Percentiles rank a stretch among this genome's conserved stretches.
These are phyloP conservation scores for Eimeria necatrix DNA, from an alignment of 169 alveolate genomes.

Conservation along the genomic window DNA sequence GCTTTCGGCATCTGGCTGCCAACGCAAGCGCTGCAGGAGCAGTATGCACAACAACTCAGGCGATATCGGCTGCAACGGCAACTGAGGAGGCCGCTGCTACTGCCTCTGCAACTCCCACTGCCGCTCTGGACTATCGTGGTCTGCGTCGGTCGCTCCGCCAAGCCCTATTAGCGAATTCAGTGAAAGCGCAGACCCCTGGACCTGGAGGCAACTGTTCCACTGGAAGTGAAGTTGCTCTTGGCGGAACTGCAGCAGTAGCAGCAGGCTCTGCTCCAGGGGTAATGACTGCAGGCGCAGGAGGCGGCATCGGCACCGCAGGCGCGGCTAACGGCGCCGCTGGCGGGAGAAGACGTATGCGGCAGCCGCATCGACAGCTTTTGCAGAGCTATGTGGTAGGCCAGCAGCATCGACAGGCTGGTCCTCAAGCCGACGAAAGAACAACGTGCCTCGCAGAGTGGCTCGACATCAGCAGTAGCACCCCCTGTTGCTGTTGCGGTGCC, in stretches of 20 bases:
- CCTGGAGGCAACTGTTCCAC: constrained; percentile 13
- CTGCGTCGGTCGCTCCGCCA: constrained; percentile 74
- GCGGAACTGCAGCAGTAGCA: constrained; percentile 8
- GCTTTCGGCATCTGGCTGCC: constrained; percentile 54
- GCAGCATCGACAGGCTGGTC: constrained; percentile 63
- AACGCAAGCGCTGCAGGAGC: constrained; percentile 59
- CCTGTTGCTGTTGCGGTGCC: constrained; percentile 71
- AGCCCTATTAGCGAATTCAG: constrained; percentile 69
- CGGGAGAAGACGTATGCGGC: constrained; percentile 73
- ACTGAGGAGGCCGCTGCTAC: background rate
- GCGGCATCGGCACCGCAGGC: background rate
- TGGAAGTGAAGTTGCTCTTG: background rate
- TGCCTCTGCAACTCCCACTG: constrained; percentile 21
- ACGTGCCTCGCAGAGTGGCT: constrained; percentile 71
- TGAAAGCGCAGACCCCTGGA: constrained; percentile 51
- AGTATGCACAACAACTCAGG: constrained; percentile 25
- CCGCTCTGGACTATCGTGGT: constrained; percentile 45
- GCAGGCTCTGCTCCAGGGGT: constrained; percentile 18
- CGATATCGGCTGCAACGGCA: background rate
- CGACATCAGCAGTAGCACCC: constrained; percentile 7
- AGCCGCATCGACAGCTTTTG: constrained; percentile 68
- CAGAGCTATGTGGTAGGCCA: constrained; percentile 72
- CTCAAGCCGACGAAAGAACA: constrained; percentile 54
- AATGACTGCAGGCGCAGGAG: background rate
- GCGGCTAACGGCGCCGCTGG: background rate